Evolutionary conservation across 352 stramenopile genomes (phyloP), one percentile per base, ranked within the genome.

Genomic region (Lagenidium giganteum): DNA sequence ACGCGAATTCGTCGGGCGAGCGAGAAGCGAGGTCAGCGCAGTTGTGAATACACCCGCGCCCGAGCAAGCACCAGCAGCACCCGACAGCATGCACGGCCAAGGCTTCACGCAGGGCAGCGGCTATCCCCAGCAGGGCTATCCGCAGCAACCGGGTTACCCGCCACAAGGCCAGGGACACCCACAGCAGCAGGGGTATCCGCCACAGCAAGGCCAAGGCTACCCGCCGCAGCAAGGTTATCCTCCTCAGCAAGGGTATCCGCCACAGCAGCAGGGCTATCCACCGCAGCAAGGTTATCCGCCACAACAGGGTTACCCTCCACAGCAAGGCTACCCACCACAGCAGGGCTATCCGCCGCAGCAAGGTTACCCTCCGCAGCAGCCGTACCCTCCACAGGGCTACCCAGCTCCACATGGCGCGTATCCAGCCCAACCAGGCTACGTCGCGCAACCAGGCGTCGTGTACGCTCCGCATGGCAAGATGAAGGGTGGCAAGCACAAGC

Each of bases 211-310:
- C 0, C 45, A 25, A 17, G 64, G 51, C 0, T 74, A 66, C 47
- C 61, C 64, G 0, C 50, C 57, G 0, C 63, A 74, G 27, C 62
- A 61, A 9, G 64, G 61, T 0, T 74, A 75, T 14, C 58, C 65
- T 50, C 42, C 27, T 17, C 33, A 9, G 33, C 42, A 24, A n/a
- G 36, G 36, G 8, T 39, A 42, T 22, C 47, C 22, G 14, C 40
- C 37, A 9, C 54, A 57, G 13, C 47, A 56, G 21, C 45, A 39
- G 20, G 54, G 33, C 1, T 68, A 68, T 21, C 59, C 59, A 28
- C 59, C 59, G 18, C 58, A 63, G 29, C 54, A 63, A 23, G n/a
- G n/a, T n/a, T 40, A 55, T 11, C 51, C 57, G n/a, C 17, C 47
- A 27, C 53, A 56, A 16, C 55, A 59, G 6, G 32, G 47, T 14